Evolutionary conservation across 805 yeast species (phyloP).

Genomic region (Candida peoriensis): DNA sequence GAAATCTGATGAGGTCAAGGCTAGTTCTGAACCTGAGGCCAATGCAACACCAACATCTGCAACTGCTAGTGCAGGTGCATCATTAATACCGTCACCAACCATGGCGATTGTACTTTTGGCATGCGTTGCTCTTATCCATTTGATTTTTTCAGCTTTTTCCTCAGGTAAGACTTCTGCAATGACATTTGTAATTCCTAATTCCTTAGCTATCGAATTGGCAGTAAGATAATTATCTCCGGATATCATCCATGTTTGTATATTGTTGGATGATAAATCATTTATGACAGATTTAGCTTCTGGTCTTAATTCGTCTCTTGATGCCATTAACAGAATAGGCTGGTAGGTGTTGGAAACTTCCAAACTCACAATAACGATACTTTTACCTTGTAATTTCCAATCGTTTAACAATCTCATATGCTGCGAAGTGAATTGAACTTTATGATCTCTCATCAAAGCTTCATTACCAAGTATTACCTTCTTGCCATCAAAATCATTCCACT

Average conservation of each 20-base stretch:
- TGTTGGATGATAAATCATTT: constrained; percentile 30
- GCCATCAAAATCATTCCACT: constrained; percentile 32
- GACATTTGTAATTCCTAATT: constrained; percentile 56
- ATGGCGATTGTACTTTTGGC: constrained; percentile 42
- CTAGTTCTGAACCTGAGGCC: constrained; percentile 73
- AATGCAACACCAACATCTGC: constrained; percentile 78
- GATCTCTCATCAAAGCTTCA: constrained; percentile 50
- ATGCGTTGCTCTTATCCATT: constrained; percentile 45
- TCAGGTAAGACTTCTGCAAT: constrained; percentile 71
- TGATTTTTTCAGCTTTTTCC: constrained; percentile 59
- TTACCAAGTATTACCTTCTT: constrained; percentile 49
- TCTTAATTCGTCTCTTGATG: constrained; percentile 56
- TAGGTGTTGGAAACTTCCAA: constrained; percentile 28
- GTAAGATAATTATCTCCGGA: constrained; percentile 70
- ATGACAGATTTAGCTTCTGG: constrained; percentile 54
- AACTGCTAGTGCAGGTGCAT: constrained; percentile 71
- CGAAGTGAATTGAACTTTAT: constrained; percentile 33
- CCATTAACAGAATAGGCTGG: constrained; percentile 43
- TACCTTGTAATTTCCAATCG: constrained; percentile 58
- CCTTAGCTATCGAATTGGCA: constrained; percentile 60
- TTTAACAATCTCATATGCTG: constrained; percentile 32
- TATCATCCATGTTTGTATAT: constrained; percentile 66
- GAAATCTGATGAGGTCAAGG: constrained; percentile 70
- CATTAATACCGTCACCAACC: constrained; percentile 85
- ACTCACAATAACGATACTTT: constrained; percentile 58